Conservation (phyloP, 2,329 filamentous ascomycete species). For the Hymenoscyphus scutula region DNA sequence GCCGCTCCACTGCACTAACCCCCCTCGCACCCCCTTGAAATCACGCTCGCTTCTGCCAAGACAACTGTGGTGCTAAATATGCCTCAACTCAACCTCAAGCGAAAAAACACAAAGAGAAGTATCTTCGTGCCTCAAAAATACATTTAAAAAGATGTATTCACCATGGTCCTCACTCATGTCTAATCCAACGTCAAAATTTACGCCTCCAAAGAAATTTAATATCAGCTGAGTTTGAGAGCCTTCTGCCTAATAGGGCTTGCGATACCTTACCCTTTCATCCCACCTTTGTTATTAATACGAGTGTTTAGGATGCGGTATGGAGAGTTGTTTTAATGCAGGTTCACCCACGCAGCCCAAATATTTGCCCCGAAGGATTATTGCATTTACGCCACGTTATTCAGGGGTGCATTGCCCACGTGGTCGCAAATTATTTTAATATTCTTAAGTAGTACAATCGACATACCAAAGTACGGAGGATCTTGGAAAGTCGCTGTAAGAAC, state of each 20-base stretch:
- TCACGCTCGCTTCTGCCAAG: conserved; percentile 2
- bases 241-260: background rate
- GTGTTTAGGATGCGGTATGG: background rate
- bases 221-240: background rate
- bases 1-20: background rate
- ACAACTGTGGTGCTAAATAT: background rate
- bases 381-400: background rate
- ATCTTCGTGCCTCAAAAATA: background rate
- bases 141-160: background rate
- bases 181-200: background rate
- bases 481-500: background rate
- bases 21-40: background rate
- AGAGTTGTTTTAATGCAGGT: background rate
- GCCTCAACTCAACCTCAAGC: background rate
- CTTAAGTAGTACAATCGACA: background rate
- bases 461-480: background rate
- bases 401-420: background rate
- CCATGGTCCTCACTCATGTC: background rate
- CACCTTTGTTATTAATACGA: background rate
- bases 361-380: conserved; percentile 1
- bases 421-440: background rate
- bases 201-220: background rate
- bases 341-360: background rate
- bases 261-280: background rate
- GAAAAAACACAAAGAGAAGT: background rate